phyloP scores from a whole-genome alignment of 1,284 basidiomycete species.

The Boletus calvinii region DNA sequence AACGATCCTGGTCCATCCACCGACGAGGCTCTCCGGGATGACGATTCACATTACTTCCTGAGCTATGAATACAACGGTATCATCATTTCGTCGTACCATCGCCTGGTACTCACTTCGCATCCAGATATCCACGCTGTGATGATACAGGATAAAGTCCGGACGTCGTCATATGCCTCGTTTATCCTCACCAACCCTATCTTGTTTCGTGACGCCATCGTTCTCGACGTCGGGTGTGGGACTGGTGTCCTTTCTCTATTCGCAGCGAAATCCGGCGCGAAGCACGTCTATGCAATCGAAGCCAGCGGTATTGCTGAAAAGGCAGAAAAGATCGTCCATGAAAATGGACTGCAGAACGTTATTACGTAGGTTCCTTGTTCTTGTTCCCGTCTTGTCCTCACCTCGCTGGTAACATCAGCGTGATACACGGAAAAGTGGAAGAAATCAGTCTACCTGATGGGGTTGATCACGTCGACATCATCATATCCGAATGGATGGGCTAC shows the following conservation, averaged over 20 bases:
- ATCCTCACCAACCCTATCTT: conserved; percentile 84
- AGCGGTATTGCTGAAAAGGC: conserved; percentile 86
- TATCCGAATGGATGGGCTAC: conserved; percentile 99
- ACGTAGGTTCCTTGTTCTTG: conserved; percentile 46
- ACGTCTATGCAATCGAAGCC: conserved; percentile 93
- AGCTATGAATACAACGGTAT: conserved; percentile 90
- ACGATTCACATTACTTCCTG: conserved; percentile 94
- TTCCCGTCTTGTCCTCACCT: not conserved
- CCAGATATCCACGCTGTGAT: conserved; percentile 77
- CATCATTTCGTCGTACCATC: not conserved
- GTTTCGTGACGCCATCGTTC: conserved; percentile 84
- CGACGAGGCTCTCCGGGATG: conserved; percentile 51
- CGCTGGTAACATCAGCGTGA: conserved; percentile 50
- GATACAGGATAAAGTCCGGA: conserved; percentile 89
- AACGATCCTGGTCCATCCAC: conserved; percentile 39
- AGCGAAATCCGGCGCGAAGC: conserved; percentile 87
- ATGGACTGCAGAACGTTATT: conserved; percentile 76
- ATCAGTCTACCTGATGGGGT: conserved; percentile 69
- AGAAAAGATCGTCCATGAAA: conserved; percentile 75
- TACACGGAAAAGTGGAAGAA: conserved; percentile 87
- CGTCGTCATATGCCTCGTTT: conserved; percentile 90
- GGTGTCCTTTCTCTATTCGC: conserved; percentile 94
- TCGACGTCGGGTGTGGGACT: conserved; percentile 95
- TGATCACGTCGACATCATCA: conserved; percentile 86
- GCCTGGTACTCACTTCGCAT: not conserved